Evolutionary conservation across 2,329 filamentous ascomycete species (phyloP), one percentile per base, ranked within the genome.

Genomic region (Escovopsis weberi): DNA sequence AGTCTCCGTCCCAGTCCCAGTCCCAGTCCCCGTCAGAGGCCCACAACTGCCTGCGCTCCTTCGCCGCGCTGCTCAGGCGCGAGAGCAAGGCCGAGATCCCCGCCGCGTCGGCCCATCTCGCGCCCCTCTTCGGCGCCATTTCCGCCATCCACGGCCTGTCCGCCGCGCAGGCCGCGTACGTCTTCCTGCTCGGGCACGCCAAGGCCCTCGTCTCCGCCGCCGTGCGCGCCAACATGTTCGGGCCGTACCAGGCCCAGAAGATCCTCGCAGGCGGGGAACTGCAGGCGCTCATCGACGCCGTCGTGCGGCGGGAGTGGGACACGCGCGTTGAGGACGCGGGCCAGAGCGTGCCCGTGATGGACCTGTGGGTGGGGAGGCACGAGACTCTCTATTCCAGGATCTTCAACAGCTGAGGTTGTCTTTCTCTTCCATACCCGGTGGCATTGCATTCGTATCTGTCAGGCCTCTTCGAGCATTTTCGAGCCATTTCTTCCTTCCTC

Each of bases 321-420:
- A 74, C 67, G 44, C 58, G 53, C 1, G 65, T 80, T 0, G 78
- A 82, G 44, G 72, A 80, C 48, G 83, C 84, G 4, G 82, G 80
- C 5, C 82, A 89, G 65, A 78, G 68, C 43, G 78, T 86, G 47
- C 85, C 85, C 1, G 72, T 79, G 2, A 78, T 89, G 73, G 85
- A 91, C 64, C 58, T 91, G 30, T 91, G 85, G 84, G 70, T 87
- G 54, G 85, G 85, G 4, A 71, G 85, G 55, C 85, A 91, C 59
- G 85, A 91, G 68, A 66, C 85, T 56, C 59, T 91, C 49, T 91
- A 91, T 59, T 88, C 83, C 45, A 75, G 85, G 52, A 89, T 91
- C 43, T 91, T 91, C 56, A 91, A 91, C 61, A 88, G 83, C 52
- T 89, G 19, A 46, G 8, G 34, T 26, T n/a, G 2, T 19, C 8